Conservation (phyloP, 352 stramenopile genomes). For the Phytophthora aleatoria region DNA sequence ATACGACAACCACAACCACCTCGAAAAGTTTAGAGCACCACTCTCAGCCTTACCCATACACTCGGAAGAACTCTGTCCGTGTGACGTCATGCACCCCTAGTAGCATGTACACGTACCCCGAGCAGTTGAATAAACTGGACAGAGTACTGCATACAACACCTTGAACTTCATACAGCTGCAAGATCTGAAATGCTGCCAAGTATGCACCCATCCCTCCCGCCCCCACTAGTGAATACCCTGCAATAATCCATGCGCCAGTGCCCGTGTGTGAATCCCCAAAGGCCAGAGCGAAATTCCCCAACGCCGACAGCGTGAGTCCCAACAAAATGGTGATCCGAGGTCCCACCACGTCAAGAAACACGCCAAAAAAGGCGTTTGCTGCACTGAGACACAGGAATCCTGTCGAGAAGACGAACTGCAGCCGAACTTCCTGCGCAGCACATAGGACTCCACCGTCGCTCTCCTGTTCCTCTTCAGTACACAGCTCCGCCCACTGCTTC, state of each 20-base stretch:
- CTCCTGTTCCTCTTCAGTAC: slow-evolving; percentile 14
- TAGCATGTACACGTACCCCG: slow-evolving; percentile 86
- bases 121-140: slow-evolving; percentile 87
- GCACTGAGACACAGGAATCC: slow-evolving; percentile 81
- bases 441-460: slow-evolving; percentile 32
- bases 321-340: slow-evolving; percentile 61
- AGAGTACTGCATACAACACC: slow-evolving; percentile 80
- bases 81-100: slow-evolving; percentile 55
- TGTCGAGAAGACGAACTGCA: slow-evolving; percentile 84
- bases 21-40: not conserved
- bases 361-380: slow-evolving; percentile 79
- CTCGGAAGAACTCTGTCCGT: slow-evolving; percentile 55
- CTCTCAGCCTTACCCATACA: slow-evolving; percentile 53
- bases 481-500: slow-evolving; percentile 74
- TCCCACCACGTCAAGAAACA: slow-evolving; percentile 73
- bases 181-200: slow-evolving; percentile 78
- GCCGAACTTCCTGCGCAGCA: slow-evolving; percentile 64
- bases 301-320: slow-evolving; percentile 47
- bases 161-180: slow-evolving; percentile 79
- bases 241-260: slow-evolving; percentile 60
- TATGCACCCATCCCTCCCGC: slow-evolving; percentile 79
- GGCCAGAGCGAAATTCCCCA: slow-evolving; percentile 67
- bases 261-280: slow-evolving; percentile 58
- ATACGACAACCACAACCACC: not conserved
- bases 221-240: slow-evolving; percentile 70